Conservation (phyloP, 306 rosid species). For the Fragaria nilgerrensis region DNA sequence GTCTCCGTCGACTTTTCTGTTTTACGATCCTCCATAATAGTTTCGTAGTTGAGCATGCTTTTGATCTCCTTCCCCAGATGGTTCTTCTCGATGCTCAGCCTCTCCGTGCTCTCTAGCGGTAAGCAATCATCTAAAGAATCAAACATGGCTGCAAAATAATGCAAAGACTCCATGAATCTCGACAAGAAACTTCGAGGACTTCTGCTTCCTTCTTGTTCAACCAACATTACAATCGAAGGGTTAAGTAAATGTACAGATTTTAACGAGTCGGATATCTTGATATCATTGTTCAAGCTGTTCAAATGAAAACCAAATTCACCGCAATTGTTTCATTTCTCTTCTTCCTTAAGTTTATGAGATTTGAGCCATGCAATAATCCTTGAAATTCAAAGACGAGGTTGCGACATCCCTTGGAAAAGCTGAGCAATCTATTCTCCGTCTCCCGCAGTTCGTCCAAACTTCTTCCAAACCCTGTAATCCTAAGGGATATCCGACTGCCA, state of each 20-base stretch:
- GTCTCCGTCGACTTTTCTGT: constrained; percentile 54
- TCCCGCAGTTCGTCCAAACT: constrained; percentile 52
- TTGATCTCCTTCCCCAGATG: constrained; percentile 71
- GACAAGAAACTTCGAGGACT: constrained; percentile 50
- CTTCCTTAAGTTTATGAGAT: constrained; percentile 46
- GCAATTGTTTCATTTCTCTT: constrained; percentile 67
- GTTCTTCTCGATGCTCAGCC: constrained; percentile 72
- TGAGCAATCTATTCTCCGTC: constrained; percentile 58
- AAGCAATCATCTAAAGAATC: constrained; percentile 76
- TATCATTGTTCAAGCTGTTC: constrained; percentile 36
- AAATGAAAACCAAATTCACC: constrained; percentile 58
- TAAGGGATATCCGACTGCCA: constrained; percentile 42
- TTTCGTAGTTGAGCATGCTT: constrained; percentile 45
- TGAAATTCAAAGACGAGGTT: constrained; percentile 65
- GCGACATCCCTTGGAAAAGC: constrained; percentile 57
- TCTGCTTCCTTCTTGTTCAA: constrained; percentile 64
- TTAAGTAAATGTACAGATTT: constrained; percentile 51
- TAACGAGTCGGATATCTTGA: constrained; percentile 56
- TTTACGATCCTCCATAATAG: constrained; percentile 11
- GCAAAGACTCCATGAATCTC: constrained; percentile 63
- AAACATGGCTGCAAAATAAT: constrained; percentile 75
- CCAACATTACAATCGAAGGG: constrained; percentile 55
- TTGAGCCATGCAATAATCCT: constrained; percentile 52
- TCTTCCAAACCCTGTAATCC: constrained; percentile 59
- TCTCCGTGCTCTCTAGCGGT: constrained; percentile 56